These are phyloP conservation scores for Termitomyces sp. DNA, from an alignment of 768 basidiomycete species.

Conservation along the genomic window DNA sequence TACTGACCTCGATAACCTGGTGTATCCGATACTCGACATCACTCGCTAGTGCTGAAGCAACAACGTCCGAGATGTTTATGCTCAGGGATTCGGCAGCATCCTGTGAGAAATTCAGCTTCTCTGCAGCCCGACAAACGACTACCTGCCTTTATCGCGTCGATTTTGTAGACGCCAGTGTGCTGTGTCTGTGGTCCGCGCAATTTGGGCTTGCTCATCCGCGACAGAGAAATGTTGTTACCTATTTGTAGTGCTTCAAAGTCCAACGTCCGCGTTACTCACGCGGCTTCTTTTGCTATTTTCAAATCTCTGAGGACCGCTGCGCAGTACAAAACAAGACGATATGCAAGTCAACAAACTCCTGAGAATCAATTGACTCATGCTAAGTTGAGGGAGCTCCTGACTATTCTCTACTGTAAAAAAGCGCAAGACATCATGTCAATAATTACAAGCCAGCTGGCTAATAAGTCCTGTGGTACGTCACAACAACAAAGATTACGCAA, in stretches of 20 bases:
- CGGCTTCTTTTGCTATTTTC: too few species aligned
- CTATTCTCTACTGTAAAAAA: neutral
- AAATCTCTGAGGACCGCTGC: too few species aligned
- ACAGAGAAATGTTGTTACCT: neutral
- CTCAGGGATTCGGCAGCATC: conserved; percentile 88
- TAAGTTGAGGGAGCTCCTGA: neutral
- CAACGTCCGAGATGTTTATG: conserved; percentile 72
- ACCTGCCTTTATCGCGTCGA: conserved; percentile 56
- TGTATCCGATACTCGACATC: conserved; percentile 97
- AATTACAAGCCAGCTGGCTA: neutral
- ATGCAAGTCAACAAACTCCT: neutral
- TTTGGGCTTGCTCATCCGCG: conserved; percentile 41
- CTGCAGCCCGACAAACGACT: neutral
- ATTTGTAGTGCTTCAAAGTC: neutral
- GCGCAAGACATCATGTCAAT: neutral
- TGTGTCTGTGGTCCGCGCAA: conserved; percentile 37
- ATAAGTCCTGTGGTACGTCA: neutral
- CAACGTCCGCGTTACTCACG: too few species aligned
- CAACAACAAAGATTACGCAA: neutral
- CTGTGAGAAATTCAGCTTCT: conserved; percentile 30
- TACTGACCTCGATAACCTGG: conserved; percentile 82
- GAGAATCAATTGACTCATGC: neutral
- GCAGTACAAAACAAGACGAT: too few species aligned
- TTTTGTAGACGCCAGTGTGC: conserved; percentile 58
- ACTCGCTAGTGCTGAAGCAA: conserved; percentile 82